Evolutionary conservation across 1,284 basidiomycete species (phyloP).

Genomic region (Uromyces viciae-fabae): DNA sequence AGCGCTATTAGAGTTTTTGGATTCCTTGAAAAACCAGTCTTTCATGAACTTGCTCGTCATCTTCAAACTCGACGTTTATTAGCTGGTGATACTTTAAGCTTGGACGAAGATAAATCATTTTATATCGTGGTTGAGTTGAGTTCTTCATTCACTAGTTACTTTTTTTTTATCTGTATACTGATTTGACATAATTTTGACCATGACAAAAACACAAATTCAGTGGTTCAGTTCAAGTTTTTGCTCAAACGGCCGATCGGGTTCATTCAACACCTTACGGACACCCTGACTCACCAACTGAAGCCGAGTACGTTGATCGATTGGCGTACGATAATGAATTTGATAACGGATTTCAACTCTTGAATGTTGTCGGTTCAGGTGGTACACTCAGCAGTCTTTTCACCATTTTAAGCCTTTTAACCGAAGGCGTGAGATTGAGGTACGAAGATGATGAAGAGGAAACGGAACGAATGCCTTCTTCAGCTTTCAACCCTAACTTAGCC

Average conservation of each 20-base stretch:
- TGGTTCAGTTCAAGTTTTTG: conserved; percentile 62
- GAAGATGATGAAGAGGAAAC: conserved; percentile 58
- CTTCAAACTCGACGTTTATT: conserved; percentile 84
- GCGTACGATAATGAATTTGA: conserved; percentile 71
- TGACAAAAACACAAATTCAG: background rate
- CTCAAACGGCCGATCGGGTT: conserved; percentile 59
- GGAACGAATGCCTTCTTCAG: background rate
- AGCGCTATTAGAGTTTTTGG: conserved; percentile 91
- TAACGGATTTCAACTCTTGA: conserved; percentile 88
- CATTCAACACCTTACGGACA: conserved; percentile 67
- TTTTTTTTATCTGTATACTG: background rate
- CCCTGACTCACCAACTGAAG: conserved; percentile 59
- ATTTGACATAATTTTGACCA: background rate
- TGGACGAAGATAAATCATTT: conserved; percentile 85
- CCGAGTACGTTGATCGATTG: conserved; percentile 56
- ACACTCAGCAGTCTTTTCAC: conserved; percentile 94
- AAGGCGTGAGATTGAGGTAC: conserved; percentile 91
- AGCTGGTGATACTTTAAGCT: conserved; percentile 82
- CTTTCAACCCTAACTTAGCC: background rate
- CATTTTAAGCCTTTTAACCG: conserved; percentile 90
- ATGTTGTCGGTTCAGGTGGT: conserved; percentile 89
- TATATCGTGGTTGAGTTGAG: conserved; percentile 80
- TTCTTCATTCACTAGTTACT: conserved; percentile 5
- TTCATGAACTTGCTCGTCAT: conserved; percentile 88
- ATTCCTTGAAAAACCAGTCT: conserved; percentile 89